Conservation (phyloP, 2,329 filamentous ascomycete genomes). For the Ophiosphaerella narmari region DNA sequence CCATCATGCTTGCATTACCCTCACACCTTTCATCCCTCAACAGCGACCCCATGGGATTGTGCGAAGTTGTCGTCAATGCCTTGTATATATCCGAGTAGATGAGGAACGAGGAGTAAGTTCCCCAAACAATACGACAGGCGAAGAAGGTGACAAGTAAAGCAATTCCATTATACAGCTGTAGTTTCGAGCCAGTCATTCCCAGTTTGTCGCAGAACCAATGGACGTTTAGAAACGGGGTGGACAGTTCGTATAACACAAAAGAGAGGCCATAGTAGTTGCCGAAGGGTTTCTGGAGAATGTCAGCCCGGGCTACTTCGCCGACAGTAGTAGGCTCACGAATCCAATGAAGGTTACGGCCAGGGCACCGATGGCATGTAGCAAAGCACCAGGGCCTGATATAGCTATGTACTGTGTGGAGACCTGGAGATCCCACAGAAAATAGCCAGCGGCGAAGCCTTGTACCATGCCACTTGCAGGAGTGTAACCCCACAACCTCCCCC, state of each 20-base stretch:
- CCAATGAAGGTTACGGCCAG: slow-evolving; percentile 75
- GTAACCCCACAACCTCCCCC: slow-evolving; percentile 77
- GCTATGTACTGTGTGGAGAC: slow-evolving; percentile 69
- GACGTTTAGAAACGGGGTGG: slow-evolving; percentile 81
- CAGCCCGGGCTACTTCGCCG: slow-evolving; percentile 5
- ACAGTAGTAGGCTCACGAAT: slow-evolving; percentile 63
- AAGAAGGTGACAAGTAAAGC: slow-evolving; percentile 74
- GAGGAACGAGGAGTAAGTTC: slow-evolving; percentile 68
- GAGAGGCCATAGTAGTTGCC: slow-evolving; percentile 80
- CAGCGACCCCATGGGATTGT: slow-evolving; percentile 16
- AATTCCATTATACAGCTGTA: slow-evolving; percentile 79
- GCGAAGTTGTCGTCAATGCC: slow-evolving; percentile 38
- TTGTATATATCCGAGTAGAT: slow-evolving; percentile 70
- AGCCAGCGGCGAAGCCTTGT: slow-evolving; percentile 76
- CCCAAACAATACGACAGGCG: slow-evolving; percentile 75
- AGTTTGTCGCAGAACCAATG: slow-evolving; percentile 93
- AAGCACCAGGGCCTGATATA: slow-evolving; percentile 73
- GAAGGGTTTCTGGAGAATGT: slow-evolving; percentile 68
- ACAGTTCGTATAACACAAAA: slow-evolving; percentile 86
- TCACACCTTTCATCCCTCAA: slow-evolving; percentile 51
- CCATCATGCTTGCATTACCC: slow-evolving; percentile 47
- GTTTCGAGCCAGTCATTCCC: slow-evolving; percentile 72
- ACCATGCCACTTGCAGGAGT: slow-evolving; percentile 74
- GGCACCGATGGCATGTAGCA: slow-evolving; percentile 76
- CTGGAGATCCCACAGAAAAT: slow-evolving; percentile 81